Evolutionary conservation across 2,329 filamentous ascomycete species (phyloP).

Genomic region (Pestalotiopsis sp.): DNA sequence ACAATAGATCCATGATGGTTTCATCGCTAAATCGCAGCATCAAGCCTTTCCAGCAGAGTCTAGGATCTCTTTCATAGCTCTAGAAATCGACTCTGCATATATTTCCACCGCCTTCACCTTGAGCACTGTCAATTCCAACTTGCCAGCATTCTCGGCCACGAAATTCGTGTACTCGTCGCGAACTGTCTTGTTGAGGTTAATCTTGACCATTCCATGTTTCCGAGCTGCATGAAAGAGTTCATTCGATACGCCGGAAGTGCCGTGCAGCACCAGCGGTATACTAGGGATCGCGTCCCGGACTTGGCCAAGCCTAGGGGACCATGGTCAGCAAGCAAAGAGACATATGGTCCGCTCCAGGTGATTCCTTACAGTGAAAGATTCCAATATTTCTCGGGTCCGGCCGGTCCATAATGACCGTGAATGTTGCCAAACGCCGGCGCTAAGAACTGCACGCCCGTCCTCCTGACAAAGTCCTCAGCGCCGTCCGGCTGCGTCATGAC

Average conservation of each 20-base stretch:
- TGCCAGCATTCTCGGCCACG: constrained; percentile 14
- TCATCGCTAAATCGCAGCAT: background rate
- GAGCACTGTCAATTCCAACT: constrained; percentile 12
- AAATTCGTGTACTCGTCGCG: constrained; percentile 25
- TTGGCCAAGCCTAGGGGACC: background rate
- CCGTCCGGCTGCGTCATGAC: constrained; percentile 62
- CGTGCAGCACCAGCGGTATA: constrained; percentile 16
- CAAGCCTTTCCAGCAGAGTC: constrained; percentile 3
- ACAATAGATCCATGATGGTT: background rate
- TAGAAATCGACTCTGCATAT: background rate
- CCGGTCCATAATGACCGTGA: constrained; percentile 62
- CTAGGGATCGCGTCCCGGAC: background rate
- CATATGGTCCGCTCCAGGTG: background rate
- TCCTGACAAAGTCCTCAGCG: constrained; percentile 57
- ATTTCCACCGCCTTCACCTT: constrained; percentile 8
- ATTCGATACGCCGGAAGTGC: constrained; percentile 24
- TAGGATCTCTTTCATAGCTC: constrained; percentile 3
- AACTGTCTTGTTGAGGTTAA: constrained; percentile 27
- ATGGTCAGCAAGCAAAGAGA: background rate
- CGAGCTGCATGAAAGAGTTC: constrained; percentile 19
- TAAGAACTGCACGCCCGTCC: constrained; percentile 62
- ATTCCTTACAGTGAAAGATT: constrained; percentile 34
- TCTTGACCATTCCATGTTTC: constrained; percentile 21
- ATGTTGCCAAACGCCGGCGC: constrained; percentile 67
- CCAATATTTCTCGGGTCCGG: constrained; percentile 44